phyloP scores from a whole-genome alignment of 1,139 yeast species.

The Candida tetrigidarum region DNA sequence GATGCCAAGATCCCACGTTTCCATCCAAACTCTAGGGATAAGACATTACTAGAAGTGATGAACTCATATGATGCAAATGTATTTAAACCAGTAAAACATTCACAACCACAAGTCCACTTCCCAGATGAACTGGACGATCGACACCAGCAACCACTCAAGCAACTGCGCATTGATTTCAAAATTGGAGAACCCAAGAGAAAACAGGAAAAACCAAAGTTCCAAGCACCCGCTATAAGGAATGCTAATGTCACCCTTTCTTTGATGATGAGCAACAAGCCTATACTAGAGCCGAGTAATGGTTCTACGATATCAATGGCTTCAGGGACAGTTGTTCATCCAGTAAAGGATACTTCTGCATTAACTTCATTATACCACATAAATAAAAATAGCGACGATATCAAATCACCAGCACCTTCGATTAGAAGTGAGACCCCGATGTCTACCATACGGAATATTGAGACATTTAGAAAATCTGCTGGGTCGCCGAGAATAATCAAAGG shows the following conservation, averaged over 20 bases:
- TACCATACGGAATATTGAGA: conserved; percentile 12
- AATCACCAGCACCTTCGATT: conserved; percentile 15
- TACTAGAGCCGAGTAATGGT: conserved; percentile 24
- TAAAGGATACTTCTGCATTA: conserved; percentile 39
- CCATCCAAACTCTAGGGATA: conserved; percentile 25
- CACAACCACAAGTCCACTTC: not conserved
- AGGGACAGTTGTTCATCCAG: conserved; percentile 41
- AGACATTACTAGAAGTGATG: conserved; percentile 55
- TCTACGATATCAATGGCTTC: conserved; percentile 40
- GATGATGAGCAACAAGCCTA: conserved; percentile 25
- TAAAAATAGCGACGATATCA: conserved; percentile 34
- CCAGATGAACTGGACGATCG: not conserved
- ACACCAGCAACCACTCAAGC: not conserved
- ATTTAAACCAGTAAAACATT: conserved; percentile 37
- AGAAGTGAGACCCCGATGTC: conserved; percentile 12
- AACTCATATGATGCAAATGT: conserved; percentile 60
- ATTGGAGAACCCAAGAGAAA: conserved; percentile 53
- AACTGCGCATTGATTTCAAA: conserved; percentile 62
- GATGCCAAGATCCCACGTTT: conserved; percentile 65
- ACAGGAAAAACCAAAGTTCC: conserved; percentile 33
- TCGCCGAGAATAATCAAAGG: conserved; percentile 18
- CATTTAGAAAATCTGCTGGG: conserved; percentile 13
- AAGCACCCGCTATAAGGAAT: conserved; percentile 19
- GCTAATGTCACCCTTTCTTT: conserved; percentile 31
- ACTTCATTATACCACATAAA: conserved; percentile 45